Evolutionary conservation across 139 green algal species (phyloP), one percentile per base, ranked within the genome.

Genomic region (Chlorella sorokiniana): DNA sequence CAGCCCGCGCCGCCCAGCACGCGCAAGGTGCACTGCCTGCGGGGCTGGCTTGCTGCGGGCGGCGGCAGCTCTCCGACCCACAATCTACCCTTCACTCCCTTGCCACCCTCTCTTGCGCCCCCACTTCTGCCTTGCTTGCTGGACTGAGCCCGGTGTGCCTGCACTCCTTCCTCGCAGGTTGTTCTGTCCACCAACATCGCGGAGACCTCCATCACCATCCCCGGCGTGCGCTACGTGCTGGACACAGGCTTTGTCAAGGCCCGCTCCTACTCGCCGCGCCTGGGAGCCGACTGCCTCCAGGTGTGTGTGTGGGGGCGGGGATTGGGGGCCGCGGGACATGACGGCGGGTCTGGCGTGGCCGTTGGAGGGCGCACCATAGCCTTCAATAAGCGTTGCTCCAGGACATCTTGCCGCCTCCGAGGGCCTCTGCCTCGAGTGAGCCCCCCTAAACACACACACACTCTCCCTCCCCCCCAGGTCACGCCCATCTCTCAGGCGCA

Each of bases 101-200:
- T 16, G 48, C 56, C n/a, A 61, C 6, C 8, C 69, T 9, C 69
- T 5, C 31, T 37, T 37, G 10, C 44, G 29, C 29, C 44, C 29
- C 29, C 40, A 1, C 69, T n/a, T 8, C 20, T n/a, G 10, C 65
- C 16, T 65, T 29, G 18, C 23, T n/a, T 65, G 6, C 56, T n/a
- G n/a, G n/a, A n/a, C n/a, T n/a, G n/a, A n/a, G n/a, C n/a, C n/a
- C n/a, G n/a, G n/a, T n/a, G n/a, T n/a, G n/a, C n/a, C n/a, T 64
- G 54, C 54, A 7, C 61, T 16, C 61, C 18, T 4, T 31, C 20
- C 25, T 33, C 3, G 76, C 87, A 90, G 87, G 88, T 93, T 42
- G 93, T 98, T 59, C 81, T 98, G 37, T 91, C 92, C 20, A 98
- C 95, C 38, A 98, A 98, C 89, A 97, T 98, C 54, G 95, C 95